Base-by-base conservation (phyloP, 371 early-diverging fungal species). In the Mucor saturninus region DNA sequence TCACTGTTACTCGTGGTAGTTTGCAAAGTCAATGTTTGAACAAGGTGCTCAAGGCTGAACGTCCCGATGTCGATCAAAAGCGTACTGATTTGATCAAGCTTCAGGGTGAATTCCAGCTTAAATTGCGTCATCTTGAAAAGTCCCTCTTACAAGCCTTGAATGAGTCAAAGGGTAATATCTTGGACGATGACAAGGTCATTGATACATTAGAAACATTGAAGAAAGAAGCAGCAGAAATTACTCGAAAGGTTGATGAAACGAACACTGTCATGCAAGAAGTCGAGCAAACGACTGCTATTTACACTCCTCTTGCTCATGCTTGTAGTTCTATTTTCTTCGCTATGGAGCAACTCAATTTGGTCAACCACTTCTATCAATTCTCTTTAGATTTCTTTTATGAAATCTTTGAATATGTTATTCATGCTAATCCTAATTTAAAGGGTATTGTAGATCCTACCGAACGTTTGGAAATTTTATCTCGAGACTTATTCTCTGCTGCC, bases 331-430 rank as follows among this genome's bases (percentile, higher is more conserved):
- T 98, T 57, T 99, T 93, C 87, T 98, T 98, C 78, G 88, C 90
- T 37, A 90, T 98, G 87, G 99, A 99, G 64, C 96, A 96, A 67
- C 85, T 99, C 54, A 84, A 92, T 59, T 73, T 85, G 54, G 73
- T 98, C 51, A 85, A 98, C 63, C 91, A 93, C 76, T 97, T 96
- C 79, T 99, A 99, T 73, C 98, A 98, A 77, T 97, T 99, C 83
- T 96, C 99, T 26, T 89, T 99, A 48, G 95, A 94, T 67, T 98
- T 95, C 80, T 99, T 98, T 78, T 86, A 93, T 61, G 91, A 93
- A 55, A 95, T 98, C 59, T 98, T 99, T 85, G 83, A 92, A 67
- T 86, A 76, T 65, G 91, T 95, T 0, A 82, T 99, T 8, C 91
- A 92, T 68, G 83, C 87, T 26, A 95, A 96, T 68, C 85, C 86